Percentiles rank a stretch among this genome's conserved stretches.
These are phyloP conservation scores for Beauveria sp. DNA, from an alignment of 2,329 filamentous ascomycete species.

Conservation along the genomic window DNA sequence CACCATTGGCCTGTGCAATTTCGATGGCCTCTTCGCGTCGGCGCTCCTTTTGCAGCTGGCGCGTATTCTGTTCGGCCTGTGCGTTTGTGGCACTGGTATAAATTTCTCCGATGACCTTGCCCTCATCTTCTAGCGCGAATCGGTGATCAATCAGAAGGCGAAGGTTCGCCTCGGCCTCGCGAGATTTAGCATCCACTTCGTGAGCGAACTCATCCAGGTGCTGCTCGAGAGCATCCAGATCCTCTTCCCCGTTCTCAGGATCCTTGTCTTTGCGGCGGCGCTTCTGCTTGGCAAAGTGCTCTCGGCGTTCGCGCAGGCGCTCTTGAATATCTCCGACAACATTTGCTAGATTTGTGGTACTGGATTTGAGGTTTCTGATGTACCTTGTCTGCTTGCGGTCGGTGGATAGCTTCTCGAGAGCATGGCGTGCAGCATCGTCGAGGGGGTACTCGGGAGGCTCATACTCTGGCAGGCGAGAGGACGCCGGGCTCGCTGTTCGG, in stretches of 20 bases:
- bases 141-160: conserved; percentile 42
- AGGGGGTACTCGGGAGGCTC: conserved; percentile 39
- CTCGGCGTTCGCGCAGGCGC: conserved; percentile 28
- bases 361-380: conserved; percentile 38
- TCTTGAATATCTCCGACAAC: conserved; percentile 45
- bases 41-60: conserved; percentile 9
- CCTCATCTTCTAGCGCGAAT: conserved; percentile 43
- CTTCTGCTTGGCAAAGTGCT: conserved; percentile 24
- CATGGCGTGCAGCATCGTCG: conserved; percentile 28
- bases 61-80: conserved; percentile 11
- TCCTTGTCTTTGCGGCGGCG: conserved; percentile 31
- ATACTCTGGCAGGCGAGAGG: conserved; percentile 39
- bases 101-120: conserved; percentile 29
- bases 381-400: conserved; percentile 34
- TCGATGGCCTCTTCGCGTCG: background rate
- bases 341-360: conserved; percentile 35
- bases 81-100: conserved; percentile 23
- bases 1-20: conserved; percentile 14
- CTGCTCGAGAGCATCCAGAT: conserved; percentile 30
- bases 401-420: conserved; percentile 35
- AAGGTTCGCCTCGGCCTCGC: conserved; percentile 37
- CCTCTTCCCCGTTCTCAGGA: conserved; percentile 24
- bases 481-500: conserved; percentile 13
- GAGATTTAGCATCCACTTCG: conserved; percentile 35
- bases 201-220: conserved; percentile 32